phyloP scores from a whole-genome alignment of 2,329 filamentous ascomycete species.

The Xylaria sp. region DNA sequence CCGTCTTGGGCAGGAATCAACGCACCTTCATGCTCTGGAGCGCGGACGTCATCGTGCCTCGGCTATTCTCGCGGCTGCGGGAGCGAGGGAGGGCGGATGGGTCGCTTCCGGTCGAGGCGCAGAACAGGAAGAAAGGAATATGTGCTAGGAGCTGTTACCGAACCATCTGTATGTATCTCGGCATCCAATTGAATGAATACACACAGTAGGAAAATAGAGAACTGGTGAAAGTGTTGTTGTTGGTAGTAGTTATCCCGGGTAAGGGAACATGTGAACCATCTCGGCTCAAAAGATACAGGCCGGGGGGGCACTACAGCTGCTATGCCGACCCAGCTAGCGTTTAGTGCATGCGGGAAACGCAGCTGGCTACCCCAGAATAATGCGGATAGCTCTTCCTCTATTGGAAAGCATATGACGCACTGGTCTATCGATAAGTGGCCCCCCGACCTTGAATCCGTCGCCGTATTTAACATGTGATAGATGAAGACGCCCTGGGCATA shows the following conservation, averaged over 20 bases:
- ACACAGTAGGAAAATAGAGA: neutral
- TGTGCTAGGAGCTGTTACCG: constrained; percentile 10
- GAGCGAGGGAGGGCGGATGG: constrained; percentile 3
- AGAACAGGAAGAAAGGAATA: constrained; percentile 1
- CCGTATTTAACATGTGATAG: constrained; percentile 32
- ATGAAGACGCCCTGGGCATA: too few relatives aligned
- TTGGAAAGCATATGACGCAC: constrained; percentile 27
- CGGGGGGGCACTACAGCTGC: constrained; percentile 4
- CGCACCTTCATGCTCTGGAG: constrained; percentile 43
- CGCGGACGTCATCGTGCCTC: constrained; percentile 46
- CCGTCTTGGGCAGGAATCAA: constrained; percentile 14
- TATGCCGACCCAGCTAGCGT: constrained; percentile 4
- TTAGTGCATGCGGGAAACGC: constrained; percentile 28
- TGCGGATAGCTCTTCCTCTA: neutral
- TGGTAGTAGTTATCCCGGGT: constrained; percentile 4
- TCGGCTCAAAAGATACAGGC: constrained; percentile 33
- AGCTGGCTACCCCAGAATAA: constrained; percentile 20
- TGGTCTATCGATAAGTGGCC: constrained; percentile 12
- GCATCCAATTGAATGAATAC: neutral
- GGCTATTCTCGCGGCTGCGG: constrained; percentile 39
- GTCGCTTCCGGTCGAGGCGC: constrained; percentile 28
- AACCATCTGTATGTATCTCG: constrained; percentile 18
- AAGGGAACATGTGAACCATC: constrained; percentile 27
- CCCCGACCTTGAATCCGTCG: constrained; percentile 6
- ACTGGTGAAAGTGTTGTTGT: neutral